Evolutionary conservation across 129 eudicot species (phyloP), one percentile per base, ranked within the genome.

Genomic region (Centrapalus pauciflorus): DNA sequence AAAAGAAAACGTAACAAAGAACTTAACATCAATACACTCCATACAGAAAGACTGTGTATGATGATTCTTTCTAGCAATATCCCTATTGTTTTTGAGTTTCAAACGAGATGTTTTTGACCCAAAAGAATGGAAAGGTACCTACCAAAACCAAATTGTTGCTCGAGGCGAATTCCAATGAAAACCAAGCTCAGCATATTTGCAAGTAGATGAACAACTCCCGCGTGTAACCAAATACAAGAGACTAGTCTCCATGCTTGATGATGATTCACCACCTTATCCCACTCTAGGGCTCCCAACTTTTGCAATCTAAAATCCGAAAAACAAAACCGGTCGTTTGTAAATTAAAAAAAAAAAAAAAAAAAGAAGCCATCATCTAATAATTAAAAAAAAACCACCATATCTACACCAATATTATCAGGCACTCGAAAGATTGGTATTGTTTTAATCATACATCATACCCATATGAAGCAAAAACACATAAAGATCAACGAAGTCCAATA

Each of bases 121-220:
- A n/a, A n/a, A n/a, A n/a, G 10, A 12, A 32, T 19, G 30, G 11
- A 2, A 4, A 33, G 67, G 50, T 38, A 48, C 76, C 20, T 84
- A 89, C 99, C 63, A 46, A 94, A 94, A 35, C 97, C 97, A 78
- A 86, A 94, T 55, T 94, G 96, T 66, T 94, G 99, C 66, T 94
- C 99, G 19, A 94, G 95, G 43, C 97, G 97, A 67, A 94, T 94
- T 60, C 99, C 97, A 33, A 94, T 84, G 72, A 94, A 84, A 32
- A 82, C 93, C 71, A 94, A 76, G 69, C 99, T 94, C 74, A 89
- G 55, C 99, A 94, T 94, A 78, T 94, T 94, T 32, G 87, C 97
- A 66, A 94, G 88, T 26, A 94, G 73, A 77, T 94, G 99, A 64
- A 94, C 81, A 14, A 86, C 86, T 75, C 99, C 99, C 2, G 97